A percentile compares a stretch with the other conserved stretches of the same genome.
Conservation (phyloP, 2,329 filamentous ascomycete species). For the Aspergillus eucalypticola region DNA sequence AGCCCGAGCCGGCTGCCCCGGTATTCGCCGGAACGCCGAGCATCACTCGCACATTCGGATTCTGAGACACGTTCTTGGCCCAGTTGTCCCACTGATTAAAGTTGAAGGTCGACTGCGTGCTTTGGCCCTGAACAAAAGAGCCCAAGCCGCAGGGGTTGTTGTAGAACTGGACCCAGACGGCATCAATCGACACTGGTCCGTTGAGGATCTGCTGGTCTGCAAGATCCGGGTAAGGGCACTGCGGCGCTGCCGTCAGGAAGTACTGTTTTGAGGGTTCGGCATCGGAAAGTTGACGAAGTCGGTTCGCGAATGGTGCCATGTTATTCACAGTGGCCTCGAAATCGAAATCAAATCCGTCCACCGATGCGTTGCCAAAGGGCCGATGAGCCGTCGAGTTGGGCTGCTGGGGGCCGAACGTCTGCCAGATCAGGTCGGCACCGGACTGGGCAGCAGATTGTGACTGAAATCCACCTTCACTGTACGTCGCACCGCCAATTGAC, state of each 20-base stretch:
- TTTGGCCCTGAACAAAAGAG: constrained; percentile 50
- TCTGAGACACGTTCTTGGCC: constrained; percentile 60
- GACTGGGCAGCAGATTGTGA: constrained; percentile 53
- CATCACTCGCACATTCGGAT: constrained; percentile 62
- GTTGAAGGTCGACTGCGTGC: constrained; percentile 59
- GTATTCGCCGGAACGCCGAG: constrained; percentile 61
- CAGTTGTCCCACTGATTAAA: constrained; percentile 66
- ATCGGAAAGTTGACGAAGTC: constrained; percentile 59
- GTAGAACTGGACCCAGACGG: constrained; percentile 67
- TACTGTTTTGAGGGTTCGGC: constrained; percentile 54
- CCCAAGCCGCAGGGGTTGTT: constrained; percentile 67
- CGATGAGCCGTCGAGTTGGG: constrained; percentile 49
- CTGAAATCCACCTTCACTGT: constrained; percentile 67
- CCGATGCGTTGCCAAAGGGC: constrained; percentile 64
- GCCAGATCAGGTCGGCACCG: constrained; percentile 66
- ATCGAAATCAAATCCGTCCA: constrained; percentile 79
- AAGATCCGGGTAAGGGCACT: constrained; percentile 66
- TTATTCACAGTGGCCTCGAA: constrained; percentile 64
- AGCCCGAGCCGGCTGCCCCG: constrained; percentile 58
- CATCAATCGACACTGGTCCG: constrained; percentile 58
- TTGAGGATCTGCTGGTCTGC: constrained; percentile 60
- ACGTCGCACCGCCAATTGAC: constrained; percentile 70
- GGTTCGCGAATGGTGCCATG: constrained; percentile 61
- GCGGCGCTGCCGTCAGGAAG: constrained; percentile 66
- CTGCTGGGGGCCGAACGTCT: constrained; percentile 64